These are phyloP conservation scores for Aspergillus sparsus DNA, from an alignment of 495 filamentous ascomycete species.

Conservation along the genomic window DNA sequence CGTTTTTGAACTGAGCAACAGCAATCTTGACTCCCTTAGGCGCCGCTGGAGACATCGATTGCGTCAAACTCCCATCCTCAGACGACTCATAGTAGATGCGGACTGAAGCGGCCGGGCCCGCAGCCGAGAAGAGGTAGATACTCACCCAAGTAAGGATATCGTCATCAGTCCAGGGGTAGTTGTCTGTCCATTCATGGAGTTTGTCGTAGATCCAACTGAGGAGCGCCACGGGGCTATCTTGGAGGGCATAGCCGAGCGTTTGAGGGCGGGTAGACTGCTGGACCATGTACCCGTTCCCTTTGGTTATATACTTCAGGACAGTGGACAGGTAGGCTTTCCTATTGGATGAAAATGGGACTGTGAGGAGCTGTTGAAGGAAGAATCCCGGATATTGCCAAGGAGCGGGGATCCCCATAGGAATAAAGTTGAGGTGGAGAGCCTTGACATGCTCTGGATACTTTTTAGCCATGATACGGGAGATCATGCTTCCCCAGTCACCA, in stretches of 20 bases:
- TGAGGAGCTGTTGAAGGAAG: conserved; percentile 35
- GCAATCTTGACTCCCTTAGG: conserved; percentile 40
- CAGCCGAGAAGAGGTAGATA: conserved; percentile 54
- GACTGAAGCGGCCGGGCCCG: conserved; percentile 49
- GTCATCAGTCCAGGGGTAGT: conserved; percentile 55
- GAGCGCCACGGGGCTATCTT: conserved; percentile 53
- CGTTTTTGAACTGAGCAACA: conserved; percentile 45
- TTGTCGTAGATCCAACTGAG: conserved; percentile 60
- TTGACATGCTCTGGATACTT: conserved; percentile 42
- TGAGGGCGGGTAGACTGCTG: conserved; percentile 53
- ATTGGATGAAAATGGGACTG: conserved; percentile 38
- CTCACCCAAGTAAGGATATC: conserved; percentile 57
- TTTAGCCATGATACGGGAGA: conserved; percentile 43
- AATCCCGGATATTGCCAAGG: conserved; percentile 38
- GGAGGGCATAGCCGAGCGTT: conserved; percentile 50
- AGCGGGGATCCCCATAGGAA: conserved; percentile 35
- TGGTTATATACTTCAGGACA: conserved; percentile 34
- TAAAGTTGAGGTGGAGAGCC: conserved; percentile 49
- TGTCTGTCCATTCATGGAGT: conserved; percentile 52
- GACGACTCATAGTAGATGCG: conserved; percentile 54
- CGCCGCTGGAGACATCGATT: conserved; percentile 17
- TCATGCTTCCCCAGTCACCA: conserved; percentile 52
- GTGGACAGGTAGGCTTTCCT: conserved; percentile 37
- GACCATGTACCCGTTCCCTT: conserved; percentile 46
- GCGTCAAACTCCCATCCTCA: conserved; percentile 19